A percentile compares a stretch with the other conserved stretches of the same genome.
phyloP scores from a whole-genome alignment of 345 rosid species.

The Raphanus sativus region DNA sequence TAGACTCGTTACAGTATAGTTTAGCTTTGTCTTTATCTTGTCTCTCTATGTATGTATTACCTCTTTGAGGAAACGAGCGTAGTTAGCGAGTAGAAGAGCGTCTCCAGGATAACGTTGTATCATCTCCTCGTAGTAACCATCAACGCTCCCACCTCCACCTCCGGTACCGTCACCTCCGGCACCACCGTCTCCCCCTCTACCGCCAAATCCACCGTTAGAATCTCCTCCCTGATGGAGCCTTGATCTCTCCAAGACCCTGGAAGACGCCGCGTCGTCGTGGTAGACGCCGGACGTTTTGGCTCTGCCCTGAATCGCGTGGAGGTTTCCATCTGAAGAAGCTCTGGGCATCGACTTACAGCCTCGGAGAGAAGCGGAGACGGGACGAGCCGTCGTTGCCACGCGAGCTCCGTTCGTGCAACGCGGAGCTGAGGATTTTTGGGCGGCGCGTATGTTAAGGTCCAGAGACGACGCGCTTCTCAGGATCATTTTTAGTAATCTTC shows the following conservation, averaged over 20 bases:
- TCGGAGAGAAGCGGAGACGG: slow-evolving; percentile 33
- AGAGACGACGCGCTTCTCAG: slow-evolving; percentile 57
- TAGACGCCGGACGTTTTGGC: slow-evolving; percentile 6
- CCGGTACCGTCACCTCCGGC: slow-evolving; percentile 31
- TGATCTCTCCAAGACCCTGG: slow-evolving; percentile 8
- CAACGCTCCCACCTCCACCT: slow-evolving; percentile 46
- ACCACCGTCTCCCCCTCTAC: slow-evolving; percentile 25
- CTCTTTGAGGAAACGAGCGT: slow-evolving; percentile 73
- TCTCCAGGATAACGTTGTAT: slow-evolving; percentile 59
- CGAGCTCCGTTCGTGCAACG: slow-evolving; percentile 42
- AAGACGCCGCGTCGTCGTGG: slow-evolving; percentile 14
- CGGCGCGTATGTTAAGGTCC: slow-evolving; percentile 50
- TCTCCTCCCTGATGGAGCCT: slow-evolving; percentile 1
- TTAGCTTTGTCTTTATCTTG: slow-evolving; percentile 1
- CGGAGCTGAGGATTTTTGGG: slow-evolving; percentile 34
- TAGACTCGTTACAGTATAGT: neutral
- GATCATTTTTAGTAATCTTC: slow-evolving; percentile 36
- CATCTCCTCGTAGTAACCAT: slow-evolving; percentile 62
- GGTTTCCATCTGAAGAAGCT: slow-evolving; percentile 35
- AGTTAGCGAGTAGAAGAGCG: slow-evolving; percentile 58
- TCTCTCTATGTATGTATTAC: slow-evolving; percentile 29
- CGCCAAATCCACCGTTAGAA: slow-evolving; percentile 56
- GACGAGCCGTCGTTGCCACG: slow-evolving; percentile 35
- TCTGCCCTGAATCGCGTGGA: slow-evolving; percentile 19
- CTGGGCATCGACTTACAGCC: slow-evolving; percentile 27